A percentile compares a stretch with the other conserved stretches of the same genome.
phyloP scores from a whole-genome alignment of 306 rosid genomes.

The Styphnolobium japonicum region DNA sequence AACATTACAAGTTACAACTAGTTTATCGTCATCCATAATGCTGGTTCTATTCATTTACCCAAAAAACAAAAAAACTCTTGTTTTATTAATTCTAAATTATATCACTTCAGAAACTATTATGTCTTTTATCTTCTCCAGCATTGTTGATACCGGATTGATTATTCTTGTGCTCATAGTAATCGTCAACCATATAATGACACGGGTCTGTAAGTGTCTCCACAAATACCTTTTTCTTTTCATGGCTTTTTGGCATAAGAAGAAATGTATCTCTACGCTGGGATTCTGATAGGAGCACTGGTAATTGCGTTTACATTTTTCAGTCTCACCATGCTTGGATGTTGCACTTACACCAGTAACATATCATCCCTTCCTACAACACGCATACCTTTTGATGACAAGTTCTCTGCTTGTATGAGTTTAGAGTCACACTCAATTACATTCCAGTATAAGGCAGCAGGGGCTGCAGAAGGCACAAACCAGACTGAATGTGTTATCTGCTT shows the following conservation, averaged over 20 bases:
- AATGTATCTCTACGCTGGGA: slow-evolving; percentile 4
- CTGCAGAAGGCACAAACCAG: slow-evolving; percentile 10
- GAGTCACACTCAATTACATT: slow-evolving; percentile 42
- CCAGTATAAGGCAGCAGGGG: slow-evolving; percentile 17
- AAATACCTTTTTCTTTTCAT: background rate
- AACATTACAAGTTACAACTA: background rate
- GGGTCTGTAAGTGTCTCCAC: background rate
- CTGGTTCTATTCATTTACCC: background rate
- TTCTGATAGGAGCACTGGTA: slow-evolving; percentile 25
- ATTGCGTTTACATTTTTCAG: slow-evolving; percentile 30
- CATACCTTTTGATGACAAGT: slow-evolving; percentile 17
- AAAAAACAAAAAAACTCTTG: background rate
- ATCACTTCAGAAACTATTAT: background rate
- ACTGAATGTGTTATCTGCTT: slow-evolving; percentile 45
- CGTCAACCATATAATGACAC: background rate
- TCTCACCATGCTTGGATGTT: slow-evolving; percentile 38
- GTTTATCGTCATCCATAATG: background rate
- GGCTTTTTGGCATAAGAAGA: background rate
- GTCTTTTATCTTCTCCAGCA: slow-evolving; percentile 18
- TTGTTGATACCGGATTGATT: slow-evolving; percentile 19
- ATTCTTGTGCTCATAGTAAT: slow-evolving; percentile 26
- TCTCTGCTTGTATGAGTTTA: slow-evolving; percentile 25
- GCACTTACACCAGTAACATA: background rate
- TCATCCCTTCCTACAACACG: slow-evolving; percentile 17
- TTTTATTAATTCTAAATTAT: background rate